Base-by-base conservation (phyloP, 2,329 filamentous ascomycete genomes). In the Phoma herbarum region DNA sequence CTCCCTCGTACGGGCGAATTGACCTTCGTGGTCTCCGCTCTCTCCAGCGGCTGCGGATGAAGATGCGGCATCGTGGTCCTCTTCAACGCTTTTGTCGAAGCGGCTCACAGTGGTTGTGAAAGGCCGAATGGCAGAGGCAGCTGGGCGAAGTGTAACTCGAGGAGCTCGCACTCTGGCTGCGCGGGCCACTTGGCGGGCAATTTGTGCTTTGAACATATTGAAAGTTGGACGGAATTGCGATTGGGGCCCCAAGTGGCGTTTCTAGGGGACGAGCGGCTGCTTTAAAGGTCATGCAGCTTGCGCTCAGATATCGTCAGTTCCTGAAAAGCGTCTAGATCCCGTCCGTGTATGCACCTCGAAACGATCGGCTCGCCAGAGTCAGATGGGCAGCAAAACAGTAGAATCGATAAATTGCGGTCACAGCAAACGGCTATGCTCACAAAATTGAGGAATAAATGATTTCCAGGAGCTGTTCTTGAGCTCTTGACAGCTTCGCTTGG, bases 1-100 rank as follows among this genome's bases (percentile, higher is more conserved):
- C 48, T 92, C 85, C 71, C 96, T 91, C 10, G 92, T 96, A 71
- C 91, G 89, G 16, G 92, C 91, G 75, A 89, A 91, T 60, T 86
- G 83, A 52, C 91, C 91, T 73, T 87, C 85, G 57, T 86, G 82
- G 47, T 78, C 75, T 45, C 79, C 80, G 41, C 75, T 78, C 63
- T 77, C 73, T 31, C 76, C 77, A 22, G 77, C 75, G 55, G 75
- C 69, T 45, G 68, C 75, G n/a, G 74, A 65, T 2, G 76, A 78
- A 1, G 76, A 73, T 1, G 70, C 73, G 44, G 74, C 70, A 49
- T 78, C 68, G 35, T 71, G 59, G 31, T 74, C 68, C 16, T 74
- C 70, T 12, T 67, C 59, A 1, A 59, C 33, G 22, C 57, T 56
- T 43, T 72, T 74, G 50, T 77, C 69, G 47, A 70, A 62, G 31